Percentiles rank a stretch among this genome's conserved stretches.
Evolutionary conservation across 2,329 filamentous ascomycete species (phyloP).

Genomic region (Microcyclospora pomicola): DNA sequence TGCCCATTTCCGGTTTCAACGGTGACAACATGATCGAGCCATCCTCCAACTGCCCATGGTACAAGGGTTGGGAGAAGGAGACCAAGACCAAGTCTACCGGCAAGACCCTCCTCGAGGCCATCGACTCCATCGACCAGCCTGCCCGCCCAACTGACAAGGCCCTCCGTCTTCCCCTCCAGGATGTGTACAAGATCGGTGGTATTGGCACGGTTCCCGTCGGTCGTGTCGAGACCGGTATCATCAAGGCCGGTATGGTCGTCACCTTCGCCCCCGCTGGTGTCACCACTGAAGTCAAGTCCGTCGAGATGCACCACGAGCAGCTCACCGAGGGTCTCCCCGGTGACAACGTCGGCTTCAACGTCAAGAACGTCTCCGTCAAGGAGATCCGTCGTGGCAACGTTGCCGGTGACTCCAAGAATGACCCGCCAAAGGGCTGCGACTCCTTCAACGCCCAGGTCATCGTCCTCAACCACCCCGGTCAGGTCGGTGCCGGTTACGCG

Average conservation of each 20-base stretch:
- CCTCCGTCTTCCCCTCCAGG: slow-evolving; percentile 99
- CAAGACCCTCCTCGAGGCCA: slow-evolving; percentile 98
- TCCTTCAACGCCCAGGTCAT: slow-evolving; percentile 99
- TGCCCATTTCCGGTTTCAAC: slow-evolving; percentile 99
- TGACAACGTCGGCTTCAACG: slow-evolving; percentile 99
- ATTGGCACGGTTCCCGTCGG: slow-evolving; percentile 99
- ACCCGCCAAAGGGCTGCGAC: slow-evolving; percentile 76
- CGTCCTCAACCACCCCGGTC: slow-evolving; percentile 99
- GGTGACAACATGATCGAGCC: slow-evolving; percentile 97
- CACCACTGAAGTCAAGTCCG: slow-evolving; percentile 99
- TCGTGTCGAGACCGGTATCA: slow-evolving; percentile 98
- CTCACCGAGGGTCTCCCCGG: slow-evolving; percentile 85
- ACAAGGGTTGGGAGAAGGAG: slow-evolving; percentile 99
- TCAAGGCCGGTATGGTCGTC: slow-evolving; percentile 79
- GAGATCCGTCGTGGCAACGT: slow-evolving; percentile 99
- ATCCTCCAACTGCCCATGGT: slow-evolving; percentile 96
- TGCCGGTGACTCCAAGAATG: slow-evolving; percentile 99
- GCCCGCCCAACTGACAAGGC: slow-evolving; percentile 96
- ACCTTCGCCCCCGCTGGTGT: slow-evolving; percentile 98
- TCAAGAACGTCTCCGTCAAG: slow-evolving; percentile 99
- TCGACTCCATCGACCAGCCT: slow-evolving; percentile 88
- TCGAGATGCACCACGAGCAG: slow-evolving; percentile 99
- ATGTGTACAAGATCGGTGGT: slow-evolving; percentile 99
- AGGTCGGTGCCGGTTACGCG: slow-evolving; percentile 97
- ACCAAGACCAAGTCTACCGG: slow-evolving; percentile 76